Conservation (phyloP, 352 stramenopile genomes). For the Globisporangium orthogonon region DNA sequence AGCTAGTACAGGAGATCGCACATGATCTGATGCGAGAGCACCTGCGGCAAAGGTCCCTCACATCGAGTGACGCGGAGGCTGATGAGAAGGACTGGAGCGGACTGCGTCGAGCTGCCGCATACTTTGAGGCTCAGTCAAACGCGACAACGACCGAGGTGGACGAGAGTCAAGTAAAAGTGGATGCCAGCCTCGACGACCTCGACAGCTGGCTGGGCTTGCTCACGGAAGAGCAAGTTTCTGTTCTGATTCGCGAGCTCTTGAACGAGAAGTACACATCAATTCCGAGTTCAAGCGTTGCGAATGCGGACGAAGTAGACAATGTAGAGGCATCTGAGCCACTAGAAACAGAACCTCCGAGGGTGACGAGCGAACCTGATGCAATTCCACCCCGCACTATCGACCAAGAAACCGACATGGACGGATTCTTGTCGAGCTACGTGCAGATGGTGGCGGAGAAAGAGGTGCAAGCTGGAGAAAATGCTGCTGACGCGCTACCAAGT, state of each 20-base stretch:
- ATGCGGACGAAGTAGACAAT: neutral
- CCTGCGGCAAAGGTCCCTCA: conserved; percentile 3
- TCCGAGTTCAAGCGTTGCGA: neutral
- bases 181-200: conserved; percentile 2
- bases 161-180: neutral
- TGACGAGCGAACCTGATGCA: neutral
- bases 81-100: conserved; percentile 23
- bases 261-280: conserved; percentile 17
- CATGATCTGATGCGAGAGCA: conserved; percentile 28
- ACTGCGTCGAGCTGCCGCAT: conserved; percentile 26
- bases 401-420: conserved; percentile 26
- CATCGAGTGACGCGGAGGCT: neutral
- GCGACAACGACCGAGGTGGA: neutral
- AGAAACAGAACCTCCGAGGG: neutral
- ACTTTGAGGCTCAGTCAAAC: conserved; percentile 17
- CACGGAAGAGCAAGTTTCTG: conserved; percentile 39
- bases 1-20: conserved; percentile 26
- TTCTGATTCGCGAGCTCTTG: conserved; percentile 35
- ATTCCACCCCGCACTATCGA: neutral
- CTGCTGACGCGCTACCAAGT: neutral
- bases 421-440: conserved; percentile 8
- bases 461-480: conserved; percentile 15
- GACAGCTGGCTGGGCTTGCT: conserved; percentile 29
- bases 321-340: neutral
- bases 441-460: conserved; percentile 19